Percentiles rank a stretch among this genome's conserved stretches.
Evolutionary conservation across 306 rosid species (phyloP).

Genomic region (Vigna radiata): DNA sequence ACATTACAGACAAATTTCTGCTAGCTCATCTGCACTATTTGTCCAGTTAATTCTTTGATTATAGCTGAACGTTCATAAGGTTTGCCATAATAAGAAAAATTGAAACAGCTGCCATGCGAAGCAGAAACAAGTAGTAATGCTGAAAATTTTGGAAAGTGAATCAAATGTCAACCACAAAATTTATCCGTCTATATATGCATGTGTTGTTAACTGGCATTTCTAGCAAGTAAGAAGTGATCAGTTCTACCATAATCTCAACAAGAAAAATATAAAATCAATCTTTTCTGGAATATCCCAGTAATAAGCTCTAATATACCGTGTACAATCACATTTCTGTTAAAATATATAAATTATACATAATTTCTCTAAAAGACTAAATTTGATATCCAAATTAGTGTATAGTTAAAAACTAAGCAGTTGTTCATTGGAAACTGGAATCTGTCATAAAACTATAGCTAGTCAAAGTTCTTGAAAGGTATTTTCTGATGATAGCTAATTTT

Average conservation of each 20-base stretch:
- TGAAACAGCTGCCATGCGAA: slow-evolving; percentile 65
- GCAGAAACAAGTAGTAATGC: slow-evolving; percentile 67
- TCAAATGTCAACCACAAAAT: slow-evolving; percentile 26
- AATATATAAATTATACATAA: background rate
- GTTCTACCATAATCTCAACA: background rate
- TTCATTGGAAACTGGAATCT: slow-evolving; percentile 1
- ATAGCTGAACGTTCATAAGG: too few relatives aligned
- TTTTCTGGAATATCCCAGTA: background rate
- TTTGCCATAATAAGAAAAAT: too few relatives aligned
- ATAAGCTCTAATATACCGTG: background rate
- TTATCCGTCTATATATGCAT: background rate
- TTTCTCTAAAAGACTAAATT: background rate
- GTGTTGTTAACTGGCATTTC: background rate
- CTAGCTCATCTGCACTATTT: too few relatives aligned
- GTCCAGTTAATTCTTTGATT: too few relatives aligned
- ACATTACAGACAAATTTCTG: too few relatives aligned
- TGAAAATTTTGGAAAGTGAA: slow-evolving; percentile 48
- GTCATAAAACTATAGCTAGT: background rate
- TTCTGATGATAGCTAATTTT: slow-evolving; percentile 22
- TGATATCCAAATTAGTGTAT: background rate
- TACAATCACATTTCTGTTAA: background rate
- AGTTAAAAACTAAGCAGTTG: background rate
- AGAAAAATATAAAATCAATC: background rate
- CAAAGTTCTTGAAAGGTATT: background rate
- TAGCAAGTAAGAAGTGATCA: background rate